A percentile compares a stretch with the other conserved stretches of the same genome.
phyloP scores from a whole-genome alignment of 768 basidiomycete species.

The Suillus subaureus region DNA sequence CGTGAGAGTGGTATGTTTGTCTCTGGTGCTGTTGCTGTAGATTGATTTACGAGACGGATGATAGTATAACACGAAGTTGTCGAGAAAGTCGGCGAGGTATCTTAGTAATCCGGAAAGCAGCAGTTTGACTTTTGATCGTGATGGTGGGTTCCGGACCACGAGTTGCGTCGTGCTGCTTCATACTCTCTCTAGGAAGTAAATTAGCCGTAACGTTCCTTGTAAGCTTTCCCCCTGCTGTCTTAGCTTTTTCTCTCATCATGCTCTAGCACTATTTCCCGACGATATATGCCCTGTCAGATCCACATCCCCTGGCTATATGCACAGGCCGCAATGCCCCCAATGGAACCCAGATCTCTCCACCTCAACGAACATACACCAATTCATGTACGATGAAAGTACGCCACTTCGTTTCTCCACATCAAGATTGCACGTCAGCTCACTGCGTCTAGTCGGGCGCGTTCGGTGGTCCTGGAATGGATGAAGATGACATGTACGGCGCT shows the following conservation, averaged over 20 bases:
- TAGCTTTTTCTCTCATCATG: conserved; percentile 6
- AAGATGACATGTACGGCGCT: conserved; percentile 64
- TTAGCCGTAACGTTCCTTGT: conserved; percentile 72
- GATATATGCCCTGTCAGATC: conserved; percentile 67
- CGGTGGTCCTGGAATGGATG: conserved; percentile 56
- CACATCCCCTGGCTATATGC: conserved; percentile 69
- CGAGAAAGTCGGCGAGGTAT: conserved; percentile 39
- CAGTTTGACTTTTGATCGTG: conserved; percentile 67
- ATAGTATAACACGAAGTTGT: conserved; percentile 49
- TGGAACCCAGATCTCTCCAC: conserved; percentile 48
- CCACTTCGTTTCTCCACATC: conserved; percentile 1
- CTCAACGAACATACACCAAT: conserved; percentile 64
- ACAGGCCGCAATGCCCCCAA: conserved; percentile 59
- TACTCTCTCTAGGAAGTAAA: conserved; percentile 48
- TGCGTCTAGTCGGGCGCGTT: conserved; percentile 70
- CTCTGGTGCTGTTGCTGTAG: conserved; percentile 8
- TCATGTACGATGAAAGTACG: conserved; percentile 80
- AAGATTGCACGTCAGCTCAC: background rate
- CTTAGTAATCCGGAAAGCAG: conserved; percentile 67
- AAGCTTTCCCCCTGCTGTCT: conserved; percentile 22
- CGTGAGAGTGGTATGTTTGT: conserved; percentile 53
- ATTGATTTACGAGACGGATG: conserved; percentile 24
- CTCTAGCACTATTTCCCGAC: conserved; percentile 68
- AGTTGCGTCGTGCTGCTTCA: conserved; percentile 9
- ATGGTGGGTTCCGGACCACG: conserved; percentile 44